Conservation (phyloP, 257 asterid genomes). For the Knoxia roxburghii region DNA sequence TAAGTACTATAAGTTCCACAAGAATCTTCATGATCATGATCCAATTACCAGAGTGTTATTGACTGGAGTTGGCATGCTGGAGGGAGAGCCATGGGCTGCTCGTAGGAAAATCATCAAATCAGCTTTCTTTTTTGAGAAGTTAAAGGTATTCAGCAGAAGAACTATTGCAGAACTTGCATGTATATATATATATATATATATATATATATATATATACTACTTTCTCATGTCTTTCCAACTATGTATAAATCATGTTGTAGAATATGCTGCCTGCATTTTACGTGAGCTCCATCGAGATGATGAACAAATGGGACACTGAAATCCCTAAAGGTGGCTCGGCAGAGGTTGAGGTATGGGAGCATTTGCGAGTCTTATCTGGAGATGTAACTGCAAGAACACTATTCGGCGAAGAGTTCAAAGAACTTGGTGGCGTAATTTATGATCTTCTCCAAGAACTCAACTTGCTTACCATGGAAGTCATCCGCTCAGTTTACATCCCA, state of each 20-base stretch:
- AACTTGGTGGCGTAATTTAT: conserved; percentile 36
- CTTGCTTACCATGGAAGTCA: conserved; percentile 44
- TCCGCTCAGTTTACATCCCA: conserved; percentile 48
- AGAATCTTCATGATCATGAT: conserved; percentile 12
- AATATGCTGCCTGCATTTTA: conserved; percentile 47
- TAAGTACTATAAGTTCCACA: conserved; percentile 18
- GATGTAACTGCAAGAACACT: conserved; percentile 44
- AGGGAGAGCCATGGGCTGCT: conserved; percentile 50
- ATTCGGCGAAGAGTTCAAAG: conserved; percentile 37
- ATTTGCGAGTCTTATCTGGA: conserved; percentile 38
- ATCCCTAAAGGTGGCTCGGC: conserved; percentile 15
- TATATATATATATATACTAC: too few relatives aligned
- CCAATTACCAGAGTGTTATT: conserved; percentile 5
- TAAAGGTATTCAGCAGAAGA: conserved; percentile 32
- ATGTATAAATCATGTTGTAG: conserved; percentile 14
- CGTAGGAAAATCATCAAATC: conserved; percentile 48
- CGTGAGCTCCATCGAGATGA: conserved; percentile 38
- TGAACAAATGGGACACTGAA: conserved; percentile 37
- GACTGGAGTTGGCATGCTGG: conserved; percentile 37
- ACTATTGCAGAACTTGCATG: too few relatives aligned
- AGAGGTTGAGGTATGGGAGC: conserved; percentile 48
- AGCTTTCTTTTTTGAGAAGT: conserved; percentile 45
- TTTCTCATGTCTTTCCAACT: too few relatives aligned
- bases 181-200: too few relatives aligned
- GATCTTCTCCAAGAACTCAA: conserved; percentile 51